Evolutionary conservation across 192 early-diverging fungal species (phyloP).

Genomic region (Thoreauomyces humboldtii): DNA sequence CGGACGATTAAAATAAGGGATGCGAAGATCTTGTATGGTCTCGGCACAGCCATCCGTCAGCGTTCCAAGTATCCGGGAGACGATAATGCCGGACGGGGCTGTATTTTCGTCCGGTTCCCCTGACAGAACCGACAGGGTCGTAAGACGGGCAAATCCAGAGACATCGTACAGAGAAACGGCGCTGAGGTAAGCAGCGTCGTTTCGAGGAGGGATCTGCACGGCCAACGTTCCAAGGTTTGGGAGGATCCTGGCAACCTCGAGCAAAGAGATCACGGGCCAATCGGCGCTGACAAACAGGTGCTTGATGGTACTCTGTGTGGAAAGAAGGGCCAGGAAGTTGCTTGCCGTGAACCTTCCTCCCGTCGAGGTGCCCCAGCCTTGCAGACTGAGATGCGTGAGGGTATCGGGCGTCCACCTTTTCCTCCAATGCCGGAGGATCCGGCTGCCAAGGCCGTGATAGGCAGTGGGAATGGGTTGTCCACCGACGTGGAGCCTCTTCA

Average conservation of each 20-base stretch:
- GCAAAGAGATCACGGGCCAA: background rate
- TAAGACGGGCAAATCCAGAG: too few species aligned
- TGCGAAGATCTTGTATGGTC: too few species aligned
- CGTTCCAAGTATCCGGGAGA: too few species aligned
- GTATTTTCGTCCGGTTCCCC: too few species aligned
- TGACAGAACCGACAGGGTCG: too few species aligned
- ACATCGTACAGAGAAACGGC: too few species aligned
- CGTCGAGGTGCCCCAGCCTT: background rate
- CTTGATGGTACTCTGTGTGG: background rate
- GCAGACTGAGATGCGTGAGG: slow-evolving; percentile 1
- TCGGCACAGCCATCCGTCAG: too few species aligned
- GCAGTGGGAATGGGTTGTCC: background rate
- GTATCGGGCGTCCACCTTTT: background rate
- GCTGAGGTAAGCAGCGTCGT: too few species aligned
- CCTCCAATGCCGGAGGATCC: background rate
- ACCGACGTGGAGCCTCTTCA: background rate
- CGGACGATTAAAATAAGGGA: too few species aligned
- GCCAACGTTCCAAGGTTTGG: background rate
- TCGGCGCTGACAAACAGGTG: background rate
- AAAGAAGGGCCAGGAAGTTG: background rate
- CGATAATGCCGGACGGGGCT: too few species aligned
- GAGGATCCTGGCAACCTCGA: background rate
- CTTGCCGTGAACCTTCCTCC: background rate
- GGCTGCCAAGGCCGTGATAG: background rate
- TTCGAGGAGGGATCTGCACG: too few species aligned